Conservation (phyloP, 1,284 basidiomycete species). For the Leccinum subrobustum region DNA sequence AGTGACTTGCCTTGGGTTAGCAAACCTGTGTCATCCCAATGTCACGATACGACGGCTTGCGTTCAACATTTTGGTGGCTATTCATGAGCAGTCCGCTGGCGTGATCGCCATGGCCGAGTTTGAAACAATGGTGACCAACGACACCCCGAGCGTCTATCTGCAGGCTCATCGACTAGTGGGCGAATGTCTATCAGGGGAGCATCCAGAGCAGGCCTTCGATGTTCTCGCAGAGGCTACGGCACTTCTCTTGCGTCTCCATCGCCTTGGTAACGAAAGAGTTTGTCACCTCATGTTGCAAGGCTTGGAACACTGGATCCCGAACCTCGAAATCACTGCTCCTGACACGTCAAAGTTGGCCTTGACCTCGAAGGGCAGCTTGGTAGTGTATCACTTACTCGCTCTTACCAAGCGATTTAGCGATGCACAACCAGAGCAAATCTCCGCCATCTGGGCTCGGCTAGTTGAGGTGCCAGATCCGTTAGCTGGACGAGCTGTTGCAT, state of each 20-base stretch:
- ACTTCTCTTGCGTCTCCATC: constrained; percentile 71
- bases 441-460: constrained; percentile 78
- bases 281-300: constrained; percentile 65
- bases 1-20: constrained; percentile 77
- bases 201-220: constrained; percentile 65
- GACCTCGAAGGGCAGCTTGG: constrained; percentile 60
- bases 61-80: constrained; percentile 75
- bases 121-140: constrained; percentile 75
- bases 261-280: constrained; percentile 46
- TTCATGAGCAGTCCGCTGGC: constrained; percentile 64
- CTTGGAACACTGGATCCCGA: constrained; percentile 79
- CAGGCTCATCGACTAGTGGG: constrained; percentile 80
- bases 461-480: constrained; percentile 59
- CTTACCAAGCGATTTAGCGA: constrained; percentile 81
- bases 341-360: constrained; percentile 34
- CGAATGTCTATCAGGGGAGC: constrained; percentile 78
- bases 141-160: constrained; percentile 76
- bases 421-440: constrained; percentile 79
- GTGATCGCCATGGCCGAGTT: constrained; percentile 67
- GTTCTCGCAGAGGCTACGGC: constrained; percentile 76
- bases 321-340: constrained; percentile 56
- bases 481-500: constrained; percentile 80
- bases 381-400: constrained; percentile 83
- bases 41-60: constrained; percentile 71
- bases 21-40: constrained; percentile 82